These are phyloP conservation scores for Holtermanniella nyarrowii DNA, from an alignment of 768 basidiomycete genomes.

Conservation along the genomic window DNA sequence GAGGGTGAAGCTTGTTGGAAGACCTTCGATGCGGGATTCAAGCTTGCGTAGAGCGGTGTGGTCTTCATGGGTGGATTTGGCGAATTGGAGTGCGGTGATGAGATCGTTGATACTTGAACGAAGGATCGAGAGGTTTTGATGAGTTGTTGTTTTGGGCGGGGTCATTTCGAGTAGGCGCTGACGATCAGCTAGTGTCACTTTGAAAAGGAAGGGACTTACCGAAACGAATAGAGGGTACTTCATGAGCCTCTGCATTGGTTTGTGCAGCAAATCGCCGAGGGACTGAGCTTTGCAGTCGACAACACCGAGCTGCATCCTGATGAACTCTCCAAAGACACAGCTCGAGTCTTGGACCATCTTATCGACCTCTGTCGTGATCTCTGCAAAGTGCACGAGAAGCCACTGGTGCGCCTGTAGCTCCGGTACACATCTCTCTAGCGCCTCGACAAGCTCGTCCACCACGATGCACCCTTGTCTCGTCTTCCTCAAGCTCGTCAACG, in stretches of 20 bases:
- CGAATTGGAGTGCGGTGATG: constrained; percentile 69
- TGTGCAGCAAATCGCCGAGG: constrained; percentile 58
- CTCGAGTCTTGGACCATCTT: constrained; percentile 46
- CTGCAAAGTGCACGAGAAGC: constrained; percentile 64
- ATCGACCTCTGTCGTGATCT: constrained; percentile 50
- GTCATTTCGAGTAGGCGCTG: constrained; percentile 65
- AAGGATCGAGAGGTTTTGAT: constrained; percentile 54
- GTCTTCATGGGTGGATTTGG: constrained; percentile 76
- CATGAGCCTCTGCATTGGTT: constrained; percentile 63
- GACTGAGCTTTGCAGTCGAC: constrained; percentile 54
- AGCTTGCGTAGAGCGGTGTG: constrained; percentile 64
- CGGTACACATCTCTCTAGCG: constrained; percentile 54
- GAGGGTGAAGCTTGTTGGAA: constrained; percentile 50
- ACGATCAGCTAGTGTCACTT: neutral
- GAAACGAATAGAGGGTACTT: constrained; percentile 64
- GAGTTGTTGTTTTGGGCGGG: constrained; percentile 59
- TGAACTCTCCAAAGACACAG: constrained; percentile 76
- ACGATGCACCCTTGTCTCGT: constrained; percentile 27
- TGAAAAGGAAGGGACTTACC: constrained; percentile 45
- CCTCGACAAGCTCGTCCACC: constrained; percentile 51
- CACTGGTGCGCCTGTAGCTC: constrained; percentile 75
- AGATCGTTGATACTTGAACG: constrained; percentile 59
- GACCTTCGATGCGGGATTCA: constrained; percentile 51
- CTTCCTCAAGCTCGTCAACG: constrained; percentile 35
- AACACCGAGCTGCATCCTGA: constrained; percentile 49